These are phyloP conservation scores for Lentinula edodes DNA, from an alignment of 768 basidiomycete species.

Conservation along the genomic window DNA sequence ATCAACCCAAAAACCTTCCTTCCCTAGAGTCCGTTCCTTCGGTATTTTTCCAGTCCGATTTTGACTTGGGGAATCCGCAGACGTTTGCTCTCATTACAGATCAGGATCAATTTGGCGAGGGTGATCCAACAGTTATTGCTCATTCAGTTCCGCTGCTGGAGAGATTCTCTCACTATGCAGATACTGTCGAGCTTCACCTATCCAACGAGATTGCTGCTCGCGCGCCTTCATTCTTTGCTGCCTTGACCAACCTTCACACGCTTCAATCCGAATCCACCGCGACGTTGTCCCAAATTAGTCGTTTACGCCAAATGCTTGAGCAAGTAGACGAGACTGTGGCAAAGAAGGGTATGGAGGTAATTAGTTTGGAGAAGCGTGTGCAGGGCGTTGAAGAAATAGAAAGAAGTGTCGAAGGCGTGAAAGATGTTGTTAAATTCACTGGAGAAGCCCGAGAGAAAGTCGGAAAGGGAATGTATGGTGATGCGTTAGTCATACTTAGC, in stretches of 20 bases:
- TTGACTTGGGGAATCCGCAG: conserved; percentile 76
- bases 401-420: conserved; percentile 58
- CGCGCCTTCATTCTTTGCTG: conserved; percentile 93
- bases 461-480: conserved; percentile 82
- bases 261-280: conserved; percentile 85
- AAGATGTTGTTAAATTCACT: conserved; percentile 72
- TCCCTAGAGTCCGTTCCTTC: conserved; percentile 71
- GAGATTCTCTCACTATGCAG: conserved; percentile 86
- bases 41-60: conserved; percentile 73
- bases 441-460: conserved; percentile 68
- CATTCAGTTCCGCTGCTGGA: conserved; percentile 76
- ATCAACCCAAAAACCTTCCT: conserved; percentile 47
- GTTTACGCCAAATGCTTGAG: conserved; percentile 63
- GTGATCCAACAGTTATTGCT: conserved; percentile 58
- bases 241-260: conserved; percentile 89
- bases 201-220: conserved; percentile 87
- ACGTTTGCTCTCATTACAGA: conserved; percentile 78
- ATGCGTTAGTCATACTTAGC: conserved; percentile 73
- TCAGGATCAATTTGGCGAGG: conserved; percentile 31
- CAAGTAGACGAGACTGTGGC: conserved; percentile 77
- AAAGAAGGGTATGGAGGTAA: conserved; percentile 71
- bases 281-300: conserved; percentile 71
- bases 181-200: conserved; percentile 92
- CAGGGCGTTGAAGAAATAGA: conserved; percentile 54
- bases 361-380: conserved; percentile 58